phyloP scores from a whole-genome alignment of 177 flowering plant genomes.

The Vitis hybrid region DNA sequence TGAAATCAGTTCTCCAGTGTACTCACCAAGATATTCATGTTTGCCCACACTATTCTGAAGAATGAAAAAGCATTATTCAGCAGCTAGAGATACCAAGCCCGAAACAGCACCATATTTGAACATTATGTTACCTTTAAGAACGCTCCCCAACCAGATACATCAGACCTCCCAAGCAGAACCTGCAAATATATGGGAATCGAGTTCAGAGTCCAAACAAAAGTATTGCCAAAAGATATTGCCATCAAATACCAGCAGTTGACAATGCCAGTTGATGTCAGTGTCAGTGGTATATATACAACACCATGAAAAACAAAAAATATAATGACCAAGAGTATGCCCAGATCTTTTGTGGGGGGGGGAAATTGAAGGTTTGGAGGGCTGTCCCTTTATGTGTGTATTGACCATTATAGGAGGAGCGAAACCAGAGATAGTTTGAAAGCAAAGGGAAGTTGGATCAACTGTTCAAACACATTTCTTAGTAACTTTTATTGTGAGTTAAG shows the following conservation, averaged over 20 bases:
- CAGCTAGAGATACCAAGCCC: neutral
- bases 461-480: too few relatives aligned
- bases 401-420: too few relatives aligned
- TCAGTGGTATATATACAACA: too few relatives aligned
- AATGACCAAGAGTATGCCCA: too few relatives aligned
- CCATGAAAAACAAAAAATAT: too few relatives aligned
- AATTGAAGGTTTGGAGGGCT: too few relatives aligned
- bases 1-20: constrained; percentile 95
- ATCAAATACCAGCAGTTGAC: neutral
- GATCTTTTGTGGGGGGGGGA: too few relatives aligned
- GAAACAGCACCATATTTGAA: neutral
- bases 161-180: constrained; percentile 96
- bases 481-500: too few relatives aligned
- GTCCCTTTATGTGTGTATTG: too few relatives aligned
- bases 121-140: constrained; percentile 74
- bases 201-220: neutral
- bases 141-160: constrained; percentile 99
- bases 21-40: constrained; percentile 96
- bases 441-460: too few relatives aligned
- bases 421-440: too few relatives aligned
- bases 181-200: constrained; percentile 26
- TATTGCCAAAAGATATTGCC: neutral
- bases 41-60: constrained; percentile 88
- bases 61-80: constrained; percentile 7
- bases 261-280: too few relatives aligned